Conservation (phyloP, 257 asterid genomes). For the Ilex asprella region DNA sequence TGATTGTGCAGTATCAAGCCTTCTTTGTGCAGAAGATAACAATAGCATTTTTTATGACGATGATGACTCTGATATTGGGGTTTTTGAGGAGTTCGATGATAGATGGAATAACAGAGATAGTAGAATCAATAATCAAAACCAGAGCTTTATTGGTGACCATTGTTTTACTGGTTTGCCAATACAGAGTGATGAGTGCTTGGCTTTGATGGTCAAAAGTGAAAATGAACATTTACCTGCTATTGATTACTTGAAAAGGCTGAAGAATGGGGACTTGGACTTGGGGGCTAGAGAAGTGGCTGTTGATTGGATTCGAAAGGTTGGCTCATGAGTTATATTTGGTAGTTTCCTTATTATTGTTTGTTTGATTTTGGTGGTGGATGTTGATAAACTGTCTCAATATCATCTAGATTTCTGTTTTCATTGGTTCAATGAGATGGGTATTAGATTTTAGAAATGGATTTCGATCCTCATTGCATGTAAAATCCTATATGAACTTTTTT, state of each 20-base stretch:
- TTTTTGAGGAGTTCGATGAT: neutral
- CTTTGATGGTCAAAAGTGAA: conserved; percentile 11
- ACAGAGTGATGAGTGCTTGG: conserved; percentile 12
- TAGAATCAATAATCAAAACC: conserved; percentile 2
- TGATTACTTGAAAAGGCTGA: conserved; percentile 16
- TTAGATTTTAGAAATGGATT: neutral
- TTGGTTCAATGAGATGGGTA: neutral
- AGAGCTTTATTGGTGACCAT: conserved; percentile 1
- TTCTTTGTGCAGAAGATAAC: conserved; percentile 12
- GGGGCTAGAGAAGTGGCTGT: conserved; percentile 10
- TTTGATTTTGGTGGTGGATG: neutral
- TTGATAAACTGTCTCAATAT: no score
- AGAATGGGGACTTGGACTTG: conserved; percentile 11
- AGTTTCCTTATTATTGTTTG: neutral
- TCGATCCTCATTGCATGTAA: no score
- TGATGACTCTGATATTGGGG: neutral
- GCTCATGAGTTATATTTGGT: neutral
- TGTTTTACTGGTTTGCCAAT: conserved; percentile 2
- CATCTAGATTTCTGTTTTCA: no score
- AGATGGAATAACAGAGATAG: conserved; percentile 6
- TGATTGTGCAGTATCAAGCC: conserved; percentile 2
- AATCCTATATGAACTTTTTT: no score
- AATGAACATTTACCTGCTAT: conserved; percentile 7
- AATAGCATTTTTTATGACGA: conserved; percentile 1
- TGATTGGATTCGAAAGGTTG: conserved; percentile 17